Evolutionary conservation across 2,329 filamentous ascomycete species (phyloP), one percentile per base, ranked within the genome.

Genomic region (Aschersonia sp.): DNA sequence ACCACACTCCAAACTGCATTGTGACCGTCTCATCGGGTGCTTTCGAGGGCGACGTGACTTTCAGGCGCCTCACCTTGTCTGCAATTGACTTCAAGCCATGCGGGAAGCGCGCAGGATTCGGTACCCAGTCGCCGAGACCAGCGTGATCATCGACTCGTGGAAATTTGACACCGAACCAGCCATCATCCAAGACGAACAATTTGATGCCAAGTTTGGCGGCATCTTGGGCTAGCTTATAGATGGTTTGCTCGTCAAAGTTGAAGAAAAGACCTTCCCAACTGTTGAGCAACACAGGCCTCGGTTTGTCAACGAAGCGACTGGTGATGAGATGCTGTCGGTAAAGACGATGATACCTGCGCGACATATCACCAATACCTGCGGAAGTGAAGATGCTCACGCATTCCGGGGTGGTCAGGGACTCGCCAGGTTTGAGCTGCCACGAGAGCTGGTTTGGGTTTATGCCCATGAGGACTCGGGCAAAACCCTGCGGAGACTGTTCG

Each of bases 191-290:
- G 0, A 83, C 80, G 43, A 84, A 78, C 0, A 84, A 68, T 52
- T 74, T 72, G 20, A 77, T 70, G 1, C 79, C 80, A 1, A 83
- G 65, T 2, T 70, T 67, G 0, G 78, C 77, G 0, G 79, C 70
- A 51, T 78, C 70, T 40, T 72, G 56, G 0, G 78, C 78, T 0
- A 83, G 65, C 0, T 66, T 64, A 31, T 77, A 71, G 31, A 83
- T 70, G 1, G 68, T 73, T 9, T 65, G 71, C 45, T 76, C 64
- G 53, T 82, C 77, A 58, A 72, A 76, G 52, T 79, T 61, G 53
- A 79, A 81, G 12, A 68, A 68, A 0, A 82, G 63, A 0, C 78
- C 79, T 56, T 83, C 80, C 80, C 80, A 84, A 38, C 77, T 80
- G 58, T 83, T 84, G 30, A 83, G 67, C 43, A 83, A 59, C 0